Base-by-base conservation (phyloP, 2,329 filamentous ascomycete species). In the Diaporthe vexans region DNA sequence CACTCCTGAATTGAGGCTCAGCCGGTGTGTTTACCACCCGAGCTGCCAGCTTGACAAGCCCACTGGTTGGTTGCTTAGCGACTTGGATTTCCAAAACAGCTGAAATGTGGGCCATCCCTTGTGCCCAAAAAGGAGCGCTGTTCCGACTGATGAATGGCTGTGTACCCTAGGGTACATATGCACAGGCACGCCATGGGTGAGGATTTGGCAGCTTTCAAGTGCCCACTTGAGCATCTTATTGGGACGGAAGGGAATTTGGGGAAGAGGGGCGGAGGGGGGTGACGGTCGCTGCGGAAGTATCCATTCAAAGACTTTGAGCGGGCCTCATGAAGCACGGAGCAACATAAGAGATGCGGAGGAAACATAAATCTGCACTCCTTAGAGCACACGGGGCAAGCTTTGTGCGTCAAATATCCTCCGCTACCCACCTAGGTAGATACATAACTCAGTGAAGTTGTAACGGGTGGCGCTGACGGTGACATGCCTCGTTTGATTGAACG, bases 151-250 rank as follows among this genome's bases (percentile, higher is more conserved):
- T 33, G n/a, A 19, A 68, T 8, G 48, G 48, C 46, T 54, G 63
- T 26, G 29, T 29, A 29, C 29, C 29, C 29, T 29, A 29, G 29
- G 29, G 63, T 37, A n/a, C n/a, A n/a, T n/a, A 26, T 13, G 3
- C n/a, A n/a, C 46, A 54, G 35, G 63, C 33, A 40, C 29, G 21
- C 61, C 17, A 35, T 48, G 43, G 19, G 48, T 21, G 33, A 68
- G 63, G 19, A 37, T 24, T 19, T 37, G 61, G 48, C n/a, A 54
- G 63, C 33, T 54, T 68, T 29, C 46, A 54, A 54, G 63, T 68
- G 63, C 63, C 52, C 63, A 68, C 63, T 68, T 40, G 63, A 68
- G 48, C 33, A n/a, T 54, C 11, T 21, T 52, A 21, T 68, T 48
- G 48, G 21, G 19, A 68, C 33, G 48, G 48, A 40, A 40, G 33